These are phyloP conservation scores for Chlamydomonas sphaeroides DNA, from an alignment of 139 green algal genomes.

Conservation along the genomic window DNA sequence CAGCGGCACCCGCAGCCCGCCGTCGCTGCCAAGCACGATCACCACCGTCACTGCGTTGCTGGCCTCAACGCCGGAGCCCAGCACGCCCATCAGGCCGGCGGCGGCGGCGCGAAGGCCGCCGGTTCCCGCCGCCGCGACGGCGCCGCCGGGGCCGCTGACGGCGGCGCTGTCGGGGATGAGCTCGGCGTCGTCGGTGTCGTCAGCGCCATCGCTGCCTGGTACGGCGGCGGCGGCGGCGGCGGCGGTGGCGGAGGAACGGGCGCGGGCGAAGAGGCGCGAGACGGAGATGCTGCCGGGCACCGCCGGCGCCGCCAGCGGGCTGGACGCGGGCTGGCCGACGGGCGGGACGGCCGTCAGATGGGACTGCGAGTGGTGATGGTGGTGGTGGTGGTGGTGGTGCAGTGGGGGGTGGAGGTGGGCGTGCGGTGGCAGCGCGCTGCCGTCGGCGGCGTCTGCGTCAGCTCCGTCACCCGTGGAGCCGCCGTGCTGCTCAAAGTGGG, in stretches of 20 bases:
- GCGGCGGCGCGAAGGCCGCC: not conserved
- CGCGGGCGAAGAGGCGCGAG: not conserved
- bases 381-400: too few relatives aligned
- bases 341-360: too few relatives aligned
- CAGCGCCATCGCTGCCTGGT: not conserved
- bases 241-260: not conserved
- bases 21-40: constrained; percentile 6
- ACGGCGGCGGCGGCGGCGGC: not conserved
- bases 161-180: not conserved
- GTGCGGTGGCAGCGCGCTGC: not conserved
- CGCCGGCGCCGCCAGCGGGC: too few relatives aligned
- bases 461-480: not conserved
- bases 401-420: too few relatives aligned
- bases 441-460: too few relatives aligned
- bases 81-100: not conserved
- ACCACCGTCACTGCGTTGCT: constrained; percentile 29
- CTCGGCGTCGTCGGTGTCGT: not conserved
- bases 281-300: not conserved
- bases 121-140: not conserved
- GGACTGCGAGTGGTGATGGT: too few relatives aligned
- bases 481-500: not conserved
- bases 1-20: constrained; percentile 7
- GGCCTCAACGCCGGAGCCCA: constrained; percentile 5
- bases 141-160: constrained; percentile 1
- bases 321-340: too few relatives aligned